Base-by-base conservation (phyloP, 306 rosid genomes). In the Cicer judaicum region DNA sequence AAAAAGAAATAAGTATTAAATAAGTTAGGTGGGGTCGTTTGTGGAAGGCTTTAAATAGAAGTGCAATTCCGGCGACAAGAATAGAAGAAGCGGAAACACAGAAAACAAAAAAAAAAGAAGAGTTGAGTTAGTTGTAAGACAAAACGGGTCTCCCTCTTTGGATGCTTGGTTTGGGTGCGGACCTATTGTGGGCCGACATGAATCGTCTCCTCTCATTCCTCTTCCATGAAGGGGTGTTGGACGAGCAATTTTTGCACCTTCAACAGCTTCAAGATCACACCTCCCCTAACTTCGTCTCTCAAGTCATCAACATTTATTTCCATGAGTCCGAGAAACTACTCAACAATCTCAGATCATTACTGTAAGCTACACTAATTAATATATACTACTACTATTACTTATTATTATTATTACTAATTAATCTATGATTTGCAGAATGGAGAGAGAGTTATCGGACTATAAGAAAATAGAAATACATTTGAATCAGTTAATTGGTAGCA, bases 111-210 rank as follows among this genome's bases (percentile, higher is more conserved):
- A 7, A 49, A 1, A 18, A 7, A 24, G 29, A 24, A 2, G 18
- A 24, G 29, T 24, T 1, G 2, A 24, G 29, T 16, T 16, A 16
- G 18, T 16, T 16, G 2, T 1, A 24, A 24, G 29, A 24, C 97
- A 93, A 93, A 77, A 93, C 98, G 98, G 98, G 98, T 88, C 78
- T 93, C 71, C 92, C 98, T 39, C 14, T 89, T 87, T 88, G 93
- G 93, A 78, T 89, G 93, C 89, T 93, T 81, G 97, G 97, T 60
- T 78, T 89, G 78, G 90, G 87, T 44, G 84, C 80, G 57, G 96
- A 89, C 73, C 88, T 89, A 81, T 81, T 88, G 88, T 92, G 88
- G 75, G 86, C 91, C 79, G 97, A 91, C 84, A 93, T 93, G 98
- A 89, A 87, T 64, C 97, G 97, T 14, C 80, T 93, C 68, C 89